Evolutionary conservation across 176 grass and related monocot species (phyloP).

Genomic region (Lolium rigidum): DNA sequence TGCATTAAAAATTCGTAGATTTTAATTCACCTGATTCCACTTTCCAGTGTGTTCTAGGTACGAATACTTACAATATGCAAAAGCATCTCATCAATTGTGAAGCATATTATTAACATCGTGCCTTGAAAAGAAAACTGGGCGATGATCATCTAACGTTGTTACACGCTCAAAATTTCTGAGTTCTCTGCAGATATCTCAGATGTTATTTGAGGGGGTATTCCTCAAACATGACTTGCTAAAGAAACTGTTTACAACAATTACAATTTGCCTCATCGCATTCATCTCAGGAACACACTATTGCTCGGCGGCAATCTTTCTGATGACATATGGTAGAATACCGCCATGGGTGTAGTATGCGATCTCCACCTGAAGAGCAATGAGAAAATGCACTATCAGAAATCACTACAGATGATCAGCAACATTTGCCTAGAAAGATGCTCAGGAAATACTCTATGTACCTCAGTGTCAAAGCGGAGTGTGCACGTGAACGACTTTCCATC

Average conservation of each 20-base stretch:
- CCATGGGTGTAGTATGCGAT: slow-evolving; percentile 91
- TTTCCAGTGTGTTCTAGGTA: neutral
- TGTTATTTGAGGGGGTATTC: slow-evolving; percentile 45
- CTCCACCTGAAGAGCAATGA: slow-evolving; percentile 67
- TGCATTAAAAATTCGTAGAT: neutral
- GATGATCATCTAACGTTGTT: slow-evolving; percentile 2
- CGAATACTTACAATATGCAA: slow-evolving; percentile 8
- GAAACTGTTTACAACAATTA: slow-evolving; percentile 54
- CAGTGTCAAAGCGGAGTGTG: slow-evolving; percentile 87
- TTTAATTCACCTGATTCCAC: slow-evolving; percentile 1
- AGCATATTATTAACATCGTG: slow-evolving; percentile 45
- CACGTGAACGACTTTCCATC: slow-evolving; percentile 82
- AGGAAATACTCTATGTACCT: slow-evolving; percentile 50
- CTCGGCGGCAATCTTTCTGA: slow-evolving; percentile 58
- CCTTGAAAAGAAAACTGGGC: neutral
- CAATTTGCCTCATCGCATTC: slow-evolving; percentile 34
- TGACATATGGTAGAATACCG: slow-evolving; percentile 91
- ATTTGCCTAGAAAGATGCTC: neutral
- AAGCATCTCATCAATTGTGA: slow-evolving; percentile 26
- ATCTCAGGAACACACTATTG: slow-evolving; percentile 51
- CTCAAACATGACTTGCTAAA: slow-evolving; percentile 50
- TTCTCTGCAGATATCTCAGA: slow-evolving; percentile 40
- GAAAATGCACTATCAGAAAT: slow-evolving; percentile 12
- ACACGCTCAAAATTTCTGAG: slow-evolving; percentile 47
- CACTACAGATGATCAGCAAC: neutral